These are phyloP conservation scores for Rhynchosporium graminicola DNA, from an alignment of 2,329 filamentous ascomycete species.

Conservation along the genomic window DNA sequence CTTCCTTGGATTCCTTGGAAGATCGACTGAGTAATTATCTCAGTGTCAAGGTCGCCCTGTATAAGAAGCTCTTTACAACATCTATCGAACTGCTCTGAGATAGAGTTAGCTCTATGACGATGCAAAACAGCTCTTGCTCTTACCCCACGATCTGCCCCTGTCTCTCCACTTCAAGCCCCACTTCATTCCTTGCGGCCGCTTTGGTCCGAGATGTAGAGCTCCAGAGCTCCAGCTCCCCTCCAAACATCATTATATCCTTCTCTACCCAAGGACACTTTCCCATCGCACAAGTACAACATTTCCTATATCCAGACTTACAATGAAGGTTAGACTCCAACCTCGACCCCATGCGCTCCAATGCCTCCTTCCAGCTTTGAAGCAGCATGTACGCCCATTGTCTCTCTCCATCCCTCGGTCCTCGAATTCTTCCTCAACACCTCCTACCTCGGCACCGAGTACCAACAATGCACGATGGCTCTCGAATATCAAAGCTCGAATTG, in stretches of 20 bases:
- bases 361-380: slow-evolving; percentile 4
- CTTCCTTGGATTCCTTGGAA: no score
- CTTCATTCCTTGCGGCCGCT: slow-evolving; percentile 21
- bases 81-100: background rate
- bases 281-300: background rate
- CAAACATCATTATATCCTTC: background rate
- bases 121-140: background rate
- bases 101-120: slow-evolving; percentile 1
- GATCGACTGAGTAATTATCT: no score
- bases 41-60: no score
- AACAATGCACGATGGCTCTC: slow-evolving; percentile 60
- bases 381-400: background rate
- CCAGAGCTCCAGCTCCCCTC: slow-evolving; percentile 14
- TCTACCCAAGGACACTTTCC: background rate
- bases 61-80: no score
- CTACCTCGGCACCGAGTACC: slow-evolving; percentile 27
- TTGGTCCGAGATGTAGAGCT: slow-evolving; percentile 18
- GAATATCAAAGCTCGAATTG: slow-evolving; percentile 65
- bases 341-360: background rate
- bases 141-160: slow-evolving; percentile 6
- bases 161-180: background rate
- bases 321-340: slow-evolving; percentile 22
- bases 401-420: background rate
- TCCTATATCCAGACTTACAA: slow-evolving; percentile 7
- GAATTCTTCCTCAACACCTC: slow-evolving; percentile 6